Percentiles rank a stretch among this genome's conserved stretches.
phyloP scores from a whole-genome alignment of 345 rosid genomes.

The Camelina sativa region DNA sequence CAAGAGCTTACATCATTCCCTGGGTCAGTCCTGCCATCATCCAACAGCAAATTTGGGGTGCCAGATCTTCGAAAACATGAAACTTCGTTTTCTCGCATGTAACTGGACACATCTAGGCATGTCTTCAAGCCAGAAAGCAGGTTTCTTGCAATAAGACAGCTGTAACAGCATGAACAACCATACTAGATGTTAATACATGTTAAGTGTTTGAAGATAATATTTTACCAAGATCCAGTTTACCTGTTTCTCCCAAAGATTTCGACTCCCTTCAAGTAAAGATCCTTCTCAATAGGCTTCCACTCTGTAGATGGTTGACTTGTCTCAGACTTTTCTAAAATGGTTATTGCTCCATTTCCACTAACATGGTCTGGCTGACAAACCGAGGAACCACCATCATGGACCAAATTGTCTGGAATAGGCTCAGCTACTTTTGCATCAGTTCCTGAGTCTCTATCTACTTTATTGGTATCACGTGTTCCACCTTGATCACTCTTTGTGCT shows the following conservation, averaged over 20 bases:
- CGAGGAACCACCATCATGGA: constrained; percentile 41
- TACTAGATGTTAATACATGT: constrained; percentile 23
- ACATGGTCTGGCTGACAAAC: constrained; percentile 41
- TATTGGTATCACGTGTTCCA: constrained; percentile 20
- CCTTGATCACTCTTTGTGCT: constrained; percentile 33
- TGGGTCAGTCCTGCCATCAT: constrained; percentile 65
- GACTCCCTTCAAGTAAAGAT: constrained; percentile 87
- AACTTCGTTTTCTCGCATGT: constrained; percentile 80
- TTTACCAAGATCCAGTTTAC: constrained; percentile 49
- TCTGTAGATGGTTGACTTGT: constrained; percentile 49
- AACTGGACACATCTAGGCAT: constrained; percentile 82
- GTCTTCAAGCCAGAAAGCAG: constrained; percentile 95
- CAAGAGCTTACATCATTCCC: constrained; percentile 55
- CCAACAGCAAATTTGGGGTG: constrained; percentile 59
- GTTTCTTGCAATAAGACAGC: constrained; percentile 98
- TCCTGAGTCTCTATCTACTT: constrained; percentile 48
- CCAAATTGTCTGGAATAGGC: constrained; percentile 32
- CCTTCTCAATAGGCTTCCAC: constrained; percentile 94
- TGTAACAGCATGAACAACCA: constrained; percentile 45
- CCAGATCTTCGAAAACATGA: constrained; percentile 61
- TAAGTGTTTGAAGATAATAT: constrained; percentile 18
- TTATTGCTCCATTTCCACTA: constrained; percentile 42
- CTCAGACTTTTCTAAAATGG: constrained; percentile 48
- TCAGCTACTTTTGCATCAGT: constrained; percentile 39
- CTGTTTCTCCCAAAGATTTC: constrained; percentile 99